phyloP scores from a whole-genome alignment of 2,329 filamentous ascomycete species.

The Aquanectria penicillioides region DNA sequence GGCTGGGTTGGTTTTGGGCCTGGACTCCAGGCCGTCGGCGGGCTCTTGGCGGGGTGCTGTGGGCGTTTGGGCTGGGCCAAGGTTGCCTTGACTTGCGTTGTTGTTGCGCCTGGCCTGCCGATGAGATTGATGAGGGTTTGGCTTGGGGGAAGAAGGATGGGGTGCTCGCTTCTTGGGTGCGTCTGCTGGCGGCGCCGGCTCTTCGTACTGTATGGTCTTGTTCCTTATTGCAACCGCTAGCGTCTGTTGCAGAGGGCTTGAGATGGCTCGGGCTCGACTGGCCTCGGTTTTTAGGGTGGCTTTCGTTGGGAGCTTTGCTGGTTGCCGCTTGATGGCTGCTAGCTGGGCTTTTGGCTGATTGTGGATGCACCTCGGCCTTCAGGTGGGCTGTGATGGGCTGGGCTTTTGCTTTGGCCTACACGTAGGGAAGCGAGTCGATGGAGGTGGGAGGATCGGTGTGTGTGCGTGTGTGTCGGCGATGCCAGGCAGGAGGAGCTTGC shows the following conservation, averaged over 20 bases:
- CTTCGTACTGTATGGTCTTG: too few relatives aligned
- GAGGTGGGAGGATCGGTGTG: neutral
- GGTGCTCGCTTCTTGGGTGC: too few relatives aligned
- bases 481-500: neutral
- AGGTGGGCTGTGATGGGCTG: slow-evolving; percentile 8
- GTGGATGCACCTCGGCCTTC: slow-evolving; percentile 18
- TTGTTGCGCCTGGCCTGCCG: slow-evolving; percentile 9
- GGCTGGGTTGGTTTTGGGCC: slow-evolving; percentile 1
- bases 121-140: too few relatives aligned
- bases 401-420: slow-evolving; percentile 5
- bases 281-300: neutral
- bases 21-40: slow-evolving; percentile 7
- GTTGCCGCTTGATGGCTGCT: slow-evolving; percentile 9
- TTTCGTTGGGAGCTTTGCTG: slow-evolving; percentile 1
- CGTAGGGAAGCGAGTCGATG: slow-evolving; percentile 1
- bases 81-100: neutral
- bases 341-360: slow-evolving; percentile 16
- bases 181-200: too few relatives aligned
- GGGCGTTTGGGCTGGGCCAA: slow-evolving; percentile 4
- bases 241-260: too few relatives aligned
- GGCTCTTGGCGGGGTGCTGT: neutral
- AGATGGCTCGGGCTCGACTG: neutral
- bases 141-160: too few relatives aligned
- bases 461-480: neutral
- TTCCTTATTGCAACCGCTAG: too few relatives aligned